Evolutionary conservation across 2,329 filamentous ascomycete species (phyloP).

Genomic region (Fusarium odoratissimum): DNA sequence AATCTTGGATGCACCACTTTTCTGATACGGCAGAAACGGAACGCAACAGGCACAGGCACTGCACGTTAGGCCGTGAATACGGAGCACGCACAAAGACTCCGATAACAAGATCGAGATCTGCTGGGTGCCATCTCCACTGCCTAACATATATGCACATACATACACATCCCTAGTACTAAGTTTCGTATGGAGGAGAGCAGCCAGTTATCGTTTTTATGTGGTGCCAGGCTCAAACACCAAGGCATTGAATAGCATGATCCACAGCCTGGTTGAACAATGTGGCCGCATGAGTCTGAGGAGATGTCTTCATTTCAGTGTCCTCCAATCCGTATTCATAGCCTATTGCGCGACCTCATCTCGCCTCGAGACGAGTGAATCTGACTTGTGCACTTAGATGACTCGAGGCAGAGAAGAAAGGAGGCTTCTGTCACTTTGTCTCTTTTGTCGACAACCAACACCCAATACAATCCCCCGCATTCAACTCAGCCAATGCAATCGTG

Average conservation of each 20-base stretch:
- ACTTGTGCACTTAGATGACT: slow-evolving; percentile 1
- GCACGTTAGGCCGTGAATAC: not conserved
- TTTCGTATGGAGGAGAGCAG: slow-evolving; percentile 2
- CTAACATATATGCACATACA: slow-evolving; percentile 1
- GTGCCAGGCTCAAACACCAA: slow-evolving; percentile 1
- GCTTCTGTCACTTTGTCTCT: slow-evolving; percentile 2
- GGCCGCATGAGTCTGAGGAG: slow-evolving; percentile 19
- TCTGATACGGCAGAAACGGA: slow-evolving; percentile 1
- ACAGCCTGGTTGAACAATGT: slow-evolving; percentile 3
- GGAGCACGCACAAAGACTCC: slow-evolving; percentile 1
- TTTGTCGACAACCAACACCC: not conserved
- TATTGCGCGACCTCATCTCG: slow-evolving; percentile 15
- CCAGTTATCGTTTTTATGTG: slow-evolving; percentile 5
- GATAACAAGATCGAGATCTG: slow-evolving; percentile 36
- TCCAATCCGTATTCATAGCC: not conserved
- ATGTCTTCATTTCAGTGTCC: not conserved
- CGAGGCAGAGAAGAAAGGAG: not conserved
- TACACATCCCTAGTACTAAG: slow-evolving; percentile 3
- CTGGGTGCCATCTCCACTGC: slow-evolving; percentile 20
- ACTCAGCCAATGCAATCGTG: not conserved
- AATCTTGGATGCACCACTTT: slow-evolving; percentile 18
- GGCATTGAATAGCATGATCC: slow-evolving; percentile 28
- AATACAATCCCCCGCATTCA: slow-evolving; percentile 15
- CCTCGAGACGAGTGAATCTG: slow-evolving; percentile 23
- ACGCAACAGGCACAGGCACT: not conserved